A percentile compares a stretch with the other conserved stretches of the same genome.
Evolutionary conservation across 345 rosid genomes (phyloP).

Genomic region (Acer negundo): DNA sequence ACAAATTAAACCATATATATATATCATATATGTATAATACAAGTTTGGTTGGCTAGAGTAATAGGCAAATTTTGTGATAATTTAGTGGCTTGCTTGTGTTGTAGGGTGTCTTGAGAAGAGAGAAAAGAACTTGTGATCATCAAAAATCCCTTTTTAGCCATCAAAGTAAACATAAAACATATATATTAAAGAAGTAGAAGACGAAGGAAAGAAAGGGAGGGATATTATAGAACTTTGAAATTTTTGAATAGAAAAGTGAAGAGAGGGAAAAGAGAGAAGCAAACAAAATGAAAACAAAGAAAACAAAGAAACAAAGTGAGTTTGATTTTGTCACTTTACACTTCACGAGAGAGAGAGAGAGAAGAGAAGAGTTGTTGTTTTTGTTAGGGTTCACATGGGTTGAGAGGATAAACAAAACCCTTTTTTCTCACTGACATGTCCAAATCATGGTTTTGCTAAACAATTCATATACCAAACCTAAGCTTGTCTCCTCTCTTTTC

Average conservation of each 20-base stretch:
- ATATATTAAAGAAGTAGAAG: neutral
- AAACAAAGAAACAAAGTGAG: constrained; percentile 17
- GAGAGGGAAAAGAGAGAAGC: constrained; percentile 4
- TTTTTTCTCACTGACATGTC: constrained; percentile 31
- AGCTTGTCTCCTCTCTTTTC: constrained; percentile 30
- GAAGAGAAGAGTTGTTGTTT: neutral
- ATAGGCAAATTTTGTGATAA: neutral
- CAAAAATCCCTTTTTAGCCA: constrained; percentile 14
- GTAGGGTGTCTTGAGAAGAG: constrained; percentile 38
- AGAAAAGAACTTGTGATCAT: constrained; percentile 36
- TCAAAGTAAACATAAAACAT: constrained; percentile 4
- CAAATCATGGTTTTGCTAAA: constrained; percentile 34
- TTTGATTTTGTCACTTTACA: constrained; percentile 34
- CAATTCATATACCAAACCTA: constrained; percentile 30
- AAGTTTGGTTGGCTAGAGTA: neutral
- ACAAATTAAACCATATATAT: neutral
- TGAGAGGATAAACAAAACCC: constrained; percentile 18
- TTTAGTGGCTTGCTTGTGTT: neutral
- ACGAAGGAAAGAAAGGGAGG: constrained; percentile 5
- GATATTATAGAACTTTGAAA: constrained; percentile 7
- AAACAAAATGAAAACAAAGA: neutral
- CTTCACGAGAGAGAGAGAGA: constrained; percentile 27
- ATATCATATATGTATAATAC: neutral
- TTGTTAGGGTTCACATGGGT: constrained; percentile 36
- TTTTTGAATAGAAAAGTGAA: constrained; percentile 22